Conservation (phyloP, 1,139 yeast species). For the Scheffersomyces illinoinensis region DNA sequence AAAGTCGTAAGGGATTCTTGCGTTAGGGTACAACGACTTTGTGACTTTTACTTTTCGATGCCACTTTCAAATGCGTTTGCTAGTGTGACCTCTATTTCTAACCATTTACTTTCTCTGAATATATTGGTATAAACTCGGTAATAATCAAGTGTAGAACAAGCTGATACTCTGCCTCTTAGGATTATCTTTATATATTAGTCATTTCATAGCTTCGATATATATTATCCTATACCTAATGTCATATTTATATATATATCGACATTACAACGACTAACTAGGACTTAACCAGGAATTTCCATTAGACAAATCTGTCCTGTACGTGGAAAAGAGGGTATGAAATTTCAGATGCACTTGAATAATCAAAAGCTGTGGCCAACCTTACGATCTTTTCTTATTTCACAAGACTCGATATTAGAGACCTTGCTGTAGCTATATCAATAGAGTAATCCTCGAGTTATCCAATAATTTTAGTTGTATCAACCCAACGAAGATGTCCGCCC, state of each 20-base stretch:
- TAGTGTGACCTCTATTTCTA: neutral
- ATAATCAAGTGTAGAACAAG: neutral
- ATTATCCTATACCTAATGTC: neutral
- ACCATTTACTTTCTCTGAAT: neutral
- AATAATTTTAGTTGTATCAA: neutral
- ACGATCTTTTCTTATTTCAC: neutral
- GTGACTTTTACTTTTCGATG: neutral
- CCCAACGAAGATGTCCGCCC: neutral
- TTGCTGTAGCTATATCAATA: neutral
- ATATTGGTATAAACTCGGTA: neutral
- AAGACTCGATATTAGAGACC: neutral
- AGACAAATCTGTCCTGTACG: neutral
- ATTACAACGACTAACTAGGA: neutral
- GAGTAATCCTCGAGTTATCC: neutral
- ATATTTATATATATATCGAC: neutral
- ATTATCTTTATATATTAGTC: neutral
- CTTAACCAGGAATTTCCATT: neutral
- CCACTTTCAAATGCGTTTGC: neutral
- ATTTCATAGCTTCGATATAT: neutral
- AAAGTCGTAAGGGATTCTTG: conserved; percentile 62
- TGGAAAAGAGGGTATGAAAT: neutral
- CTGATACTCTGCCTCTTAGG: too few relatives aligned
- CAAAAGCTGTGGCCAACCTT: neutral
- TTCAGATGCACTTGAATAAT: neutral
- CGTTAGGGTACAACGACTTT: conserved; percentile 32